Conservation (phyloP, 2,329 filamentous ascomycete species). For the Helminthosporium solani region DNA sequence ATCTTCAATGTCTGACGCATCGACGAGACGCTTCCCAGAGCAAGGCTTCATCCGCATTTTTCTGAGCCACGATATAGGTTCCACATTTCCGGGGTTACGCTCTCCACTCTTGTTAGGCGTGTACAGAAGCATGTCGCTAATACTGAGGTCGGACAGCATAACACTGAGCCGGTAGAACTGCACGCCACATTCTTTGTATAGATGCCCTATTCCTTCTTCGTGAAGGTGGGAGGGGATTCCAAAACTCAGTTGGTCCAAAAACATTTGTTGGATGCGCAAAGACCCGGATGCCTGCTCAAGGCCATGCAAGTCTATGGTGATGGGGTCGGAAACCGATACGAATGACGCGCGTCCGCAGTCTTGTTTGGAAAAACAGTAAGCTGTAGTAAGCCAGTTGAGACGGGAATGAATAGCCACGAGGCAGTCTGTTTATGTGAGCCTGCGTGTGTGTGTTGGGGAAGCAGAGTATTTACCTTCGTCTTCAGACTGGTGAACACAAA, state of each 20-base stretch:
- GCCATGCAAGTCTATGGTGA: constrained; percentile 17
- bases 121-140: constrained; percentile 27
- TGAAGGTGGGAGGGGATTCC: constrained; percentile 3
- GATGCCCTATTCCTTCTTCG: constrained; percentile 9
- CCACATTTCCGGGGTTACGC: constrained; percentile 6
- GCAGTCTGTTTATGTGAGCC: constrained; percentile 25
- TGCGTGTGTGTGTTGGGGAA: too few species aligned
- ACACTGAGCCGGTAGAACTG: constrained; percentile 31
- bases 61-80: constrained; percentile 21
- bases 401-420: constrained; percentile 37
- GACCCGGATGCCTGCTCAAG: constrained; percentile 1
- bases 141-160: constrained; percentile 24
- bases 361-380: constrained; percentile 27
- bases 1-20: constrained; percentile 16
- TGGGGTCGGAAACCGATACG: constrained; percentile 29
- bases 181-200: constrained; percentile 17
- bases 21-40: constrained; percentile 1
- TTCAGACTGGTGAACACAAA: constrained; percentile 27
- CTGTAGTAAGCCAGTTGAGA: constrained; percentile 31
- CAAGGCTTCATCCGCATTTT: constrained; percentile 7
- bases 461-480: constrained; percentile 31
- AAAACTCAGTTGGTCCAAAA: constrained; percentile 23
- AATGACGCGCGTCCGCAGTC: constrained; percentile 1
- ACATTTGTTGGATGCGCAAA: constrained; percentile 15
- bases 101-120: constrained; percentile 4